phyloP scores from a whole-genome alignment of 192 early-diverging fungal species.

The Backusella circina region DNA sequence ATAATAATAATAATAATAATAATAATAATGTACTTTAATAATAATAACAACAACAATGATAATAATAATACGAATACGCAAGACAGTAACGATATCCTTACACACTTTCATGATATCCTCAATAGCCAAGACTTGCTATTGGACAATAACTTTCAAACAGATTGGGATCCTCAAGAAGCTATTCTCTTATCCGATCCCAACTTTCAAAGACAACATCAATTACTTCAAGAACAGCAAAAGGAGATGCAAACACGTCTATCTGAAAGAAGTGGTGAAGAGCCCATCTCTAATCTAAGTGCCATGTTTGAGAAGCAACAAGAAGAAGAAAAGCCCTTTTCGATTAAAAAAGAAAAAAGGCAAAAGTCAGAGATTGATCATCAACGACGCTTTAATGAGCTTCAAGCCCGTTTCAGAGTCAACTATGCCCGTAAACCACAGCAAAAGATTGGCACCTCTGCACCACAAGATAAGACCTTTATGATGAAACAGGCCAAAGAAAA shows the following conservation, averaged over 20 bases:
- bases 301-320: constrained; percentile 17
- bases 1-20: neutral
- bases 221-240: constrained; percentile 26
- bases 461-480: neutral
- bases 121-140: neutral
- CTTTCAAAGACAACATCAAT: constrained; percentile 22
- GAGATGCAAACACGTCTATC: constrained; percentile 15
- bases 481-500: neutral
- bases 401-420: constrained; percentile 33
- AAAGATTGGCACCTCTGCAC: constrained; percentile 15
- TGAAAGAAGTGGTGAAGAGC: neutral
- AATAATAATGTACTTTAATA: neutral
- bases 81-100: neutral
- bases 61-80: neutral
- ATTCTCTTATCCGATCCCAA: constrained; percentile 24
- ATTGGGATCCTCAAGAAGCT: constrained; percentile 9
- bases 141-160: neutral
- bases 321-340: neutral
- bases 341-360: neutral
- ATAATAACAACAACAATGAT: neutral
- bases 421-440: constrained; percentile 22
- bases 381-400: constrained; percentile 25
- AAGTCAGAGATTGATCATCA: constrained; percentile 26
- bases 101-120: neutral
- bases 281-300: constrained; percentile 15